Evolutionary conservation across 805 yeast species (phyloP).

Genomic region (Monosporozyma aquatica): DNA sequence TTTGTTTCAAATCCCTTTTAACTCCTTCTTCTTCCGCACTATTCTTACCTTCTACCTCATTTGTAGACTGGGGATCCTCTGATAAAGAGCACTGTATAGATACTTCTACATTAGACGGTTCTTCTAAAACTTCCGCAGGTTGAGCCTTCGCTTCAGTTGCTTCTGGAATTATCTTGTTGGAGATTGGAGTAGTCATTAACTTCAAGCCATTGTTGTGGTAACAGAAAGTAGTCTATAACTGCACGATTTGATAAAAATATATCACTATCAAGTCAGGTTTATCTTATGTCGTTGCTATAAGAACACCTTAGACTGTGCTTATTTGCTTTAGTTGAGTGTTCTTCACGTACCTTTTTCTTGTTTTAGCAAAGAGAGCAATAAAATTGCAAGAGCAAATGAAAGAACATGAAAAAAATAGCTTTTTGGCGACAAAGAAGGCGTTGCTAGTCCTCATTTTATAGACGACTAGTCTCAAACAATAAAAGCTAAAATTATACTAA

Average conservation of each 20-base stretch:
- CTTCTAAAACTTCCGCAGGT: not conserved
- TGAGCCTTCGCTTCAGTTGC: not conserved
- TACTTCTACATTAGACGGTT: not conserved
- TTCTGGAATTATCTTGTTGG: not conserved
- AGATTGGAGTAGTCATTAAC: not conserved
- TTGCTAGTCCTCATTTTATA: no score
- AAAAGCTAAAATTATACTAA: no score
- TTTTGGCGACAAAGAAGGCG: not conserved
- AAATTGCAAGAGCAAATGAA: not conserved
- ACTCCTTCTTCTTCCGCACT: not conserved
- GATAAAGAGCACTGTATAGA: not conserved
- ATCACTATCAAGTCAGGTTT: no score
- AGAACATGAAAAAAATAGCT: no score
- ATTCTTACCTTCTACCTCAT: not conserved
- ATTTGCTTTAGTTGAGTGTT: no score
- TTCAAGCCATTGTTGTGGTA: not conserved
- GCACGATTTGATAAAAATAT: no score
- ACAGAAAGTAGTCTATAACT: no score
- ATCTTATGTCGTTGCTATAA: no score
- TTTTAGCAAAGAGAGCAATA: not conserved
- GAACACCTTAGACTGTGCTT: no score
- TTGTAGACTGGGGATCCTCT: not conserved
- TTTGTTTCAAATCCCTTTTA: slow-evolving; percentile 46
- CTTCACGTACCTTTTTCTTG: no score
- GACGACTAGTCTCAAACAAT: no score